Percentiles rank a stretch among this genome's conserved stretches.
Conservation (phyloP, 73 alveolate species). For the Uronychia setigera region DNA sequence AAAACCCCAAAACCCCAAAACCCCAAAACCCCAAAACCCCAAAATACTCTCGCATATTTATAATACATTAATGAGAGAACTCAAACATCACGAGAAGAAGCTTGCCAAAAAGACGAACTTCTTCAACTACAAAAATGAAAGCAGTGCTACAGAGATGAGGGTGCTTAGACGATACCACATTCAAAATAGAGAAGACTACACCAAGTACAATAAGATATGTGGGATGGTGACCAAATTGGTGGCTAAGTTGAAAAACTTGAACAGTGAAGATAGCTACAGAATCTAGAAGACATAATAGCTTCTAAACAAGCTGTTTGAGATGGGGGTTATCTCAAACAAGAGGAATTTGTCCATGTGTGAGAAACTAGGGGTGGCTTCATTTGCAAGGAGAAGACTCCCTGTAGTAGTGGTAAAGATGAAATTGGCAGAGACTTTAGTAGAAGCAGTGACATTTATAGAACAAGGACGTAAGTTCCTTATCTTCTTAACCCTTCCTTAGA, state of each 20-base stretch:
- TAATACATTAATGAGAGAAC: conserved; percentile 97
- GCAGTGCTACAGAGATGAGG: conserved; percentile 87
- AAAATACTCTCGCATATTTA: too few species aligned
- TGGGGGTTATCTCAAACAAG: conserved; percentile 90
- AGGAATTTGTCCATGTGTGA: conserved; percentile 81
- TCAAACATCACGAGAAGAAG: conserved; percentile 98
- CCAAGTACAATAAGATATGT: conserved; percentile 95
- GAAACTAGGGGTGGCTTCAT: conserved; percentile 93
- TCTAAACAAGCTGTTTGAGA: conserved; percentile 92
- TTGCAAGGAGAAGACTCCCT: conserved; percentile 97
- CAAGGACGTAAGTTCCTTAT: conserved; percentile 91
- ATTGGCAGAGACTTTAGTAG: conserved; percentile 88
- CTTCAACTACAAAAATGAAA: conserved; percentile 96
- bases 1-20: too few species aligned
- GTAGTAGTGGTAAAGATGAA: conserved; percentile 93
- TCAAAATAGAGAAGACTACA: conserved; percentile 97
- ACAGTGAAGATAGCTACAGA: conserved; percentile 92
- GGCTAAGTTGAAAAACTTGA: conserved; percentile 89
- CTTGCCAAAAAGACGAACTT: conserved; percentile 96
- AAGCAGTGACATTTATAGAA: conserved; percentile 88
- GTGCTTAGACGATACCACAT: conserved; percentile 94
- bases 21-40: too few species aligned
- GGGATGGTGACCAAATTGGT: conserved; percentile 90
- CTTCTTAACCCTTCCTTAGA: conserved; percentile 14
- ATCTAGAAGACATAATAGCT: conserved; percentile 94